phyloP scores from a whole-genome alignment of 352 stramenopile species.

The Globisporangium uncinulatum region DNA sequence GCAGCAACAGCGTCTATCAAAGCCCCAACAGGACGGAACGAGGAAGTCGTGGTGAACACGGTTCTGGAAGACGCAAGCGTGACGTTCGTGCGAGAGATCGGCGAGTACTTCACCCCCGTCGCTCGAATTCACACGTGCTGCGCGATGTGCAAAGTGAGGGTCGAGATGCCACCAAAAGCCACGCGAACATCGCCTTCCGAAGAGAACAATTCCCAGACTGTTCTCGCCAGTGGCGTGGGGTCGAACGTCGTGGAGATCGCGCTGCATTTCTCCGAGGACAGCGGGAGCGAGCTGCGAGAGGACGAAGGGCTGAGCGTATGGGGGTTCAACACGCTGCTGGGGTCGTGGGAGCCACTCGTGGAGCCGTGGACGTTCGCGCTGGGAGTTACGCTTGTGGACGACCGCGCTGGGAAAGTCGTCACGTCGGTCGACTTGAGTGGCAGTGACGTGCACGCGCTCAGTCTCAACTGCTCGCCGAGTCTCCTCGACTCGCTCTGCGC shows the following conservation, averaged over 20 bases:
- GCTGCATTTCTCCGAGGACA: conserved; percentile 61
- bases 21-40: not conserved
- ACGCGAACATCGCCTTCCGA: not conserved
- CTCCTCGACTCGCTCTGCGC: conserved; percentile 60
- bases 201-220: not conserved
- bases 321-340: conserved; percentile 70
- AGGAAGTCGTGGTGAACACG: conserved; percentile 34
- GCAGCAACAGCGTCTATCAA: not conserved
- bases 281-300: conserved; percentile 31
- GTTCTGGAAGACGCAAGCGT: conserved; percentile 62
- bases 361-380: conserved; percentile 75
- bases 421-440: conserved; percentile 48
- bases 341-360: conserved; percentile 73
- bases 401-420: conserved; percentile 40
- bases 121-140: conserved; percentile 58
- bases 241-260: conserved; percentile 12
- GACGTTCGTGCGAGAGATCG: conserved; percentile 69
- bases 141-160: conserved; percentile 55
- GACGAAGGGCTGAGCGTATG: conserved; percentile 75
- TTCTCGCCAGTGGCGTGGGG: not conserved
- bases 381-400: conserved; percentile 22
- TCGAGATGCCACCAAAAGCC: conserved; percentile 22
- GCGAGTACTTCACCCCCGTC: conserved; percentile 66
- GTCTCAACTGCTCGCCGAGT: conserved; percentile 61
- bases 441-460: conserved; percentile 52